phyloP scores from a whole-genome alignment of 495 filamentous ascomycete genomes.

The Apiosordaria backusii region DNA sequence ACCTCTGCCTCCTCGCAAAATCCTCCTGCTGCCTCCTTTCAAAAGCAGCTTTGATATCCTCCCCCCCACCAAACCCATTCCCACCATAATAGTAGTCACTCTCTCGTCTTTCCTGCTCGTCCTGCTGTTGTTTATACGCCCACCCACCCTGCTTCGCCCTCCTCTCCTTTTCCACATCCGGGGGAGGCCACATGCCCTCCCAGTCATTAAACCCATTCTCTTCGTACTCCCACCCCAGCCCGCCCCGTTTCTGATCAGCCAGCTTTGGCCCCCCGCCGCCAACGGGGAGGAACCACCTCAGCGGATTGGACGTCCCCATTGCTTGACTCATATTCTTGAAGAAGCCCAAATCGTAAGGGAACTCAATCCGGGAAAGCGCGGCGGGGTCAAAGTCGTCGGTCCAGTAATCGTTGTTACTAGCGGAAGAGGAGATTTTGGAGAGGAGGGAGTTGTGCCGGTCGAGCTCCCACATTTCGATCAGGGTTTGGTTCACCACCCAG shows the following conservation, averaged over 20 bases:
- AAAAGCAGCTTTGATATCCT: slow-evolving; percentile 36
- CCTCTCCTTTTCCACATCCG: slow-evolving; percentile 79
- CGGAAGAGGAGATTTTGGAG: slow-evolving; percentile 54
- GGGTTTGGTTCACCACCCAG: slow-evolving; percentile 57
- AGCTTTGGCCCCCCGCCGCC: slow-evolving; percentile 40
- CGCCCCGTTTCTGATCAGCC: slow-evolving; percentile 16
- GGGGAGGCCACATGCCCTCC: slow-evolving; percentile 71
- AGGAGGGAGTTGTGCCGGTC: slow-evolving; percentile 78
- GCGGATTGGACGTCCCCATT: slow-evolving; percentile 76
- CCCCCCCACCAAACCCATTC: slow-evolving; percentile 3
- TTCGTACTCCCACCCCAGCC: slow-evolving; percentile 63
- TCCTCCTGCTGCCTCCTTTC: slow-evolving; percentile 43
- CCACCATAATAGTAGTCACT: slow-evolving; percentile 12
- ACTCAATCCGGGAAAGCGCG: slow-evolving; percentile 69
- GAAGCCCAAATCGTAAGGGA: slow-evolving; percentile 89
- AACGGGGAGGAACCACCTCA: slow-evolving; percentile 56
- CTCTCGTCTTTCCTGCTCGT: slow-evolving; percentile 14
- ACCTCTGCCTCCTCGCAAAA: slow-evolving; percentile 30
- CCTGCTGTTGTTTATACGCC: slow-evolving; percentile 24
- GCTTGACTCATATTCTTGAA: slow-evolving; percentile 87
- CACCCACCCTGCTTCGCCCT: slow-evolving; percentile 34
- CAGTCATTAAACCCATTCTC: slow-evolving; percentile 85
- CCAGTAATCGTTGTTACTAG: slow-evolving; percentile 48
- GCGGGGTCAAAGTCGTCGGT: slow-evolving; percentile 16
- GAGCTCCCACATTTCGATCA: slow-evolving; percentile 93